Base-by-base conservation (phyloP, 83 land plant genomes). In the Picea engelmannii region DNA sequence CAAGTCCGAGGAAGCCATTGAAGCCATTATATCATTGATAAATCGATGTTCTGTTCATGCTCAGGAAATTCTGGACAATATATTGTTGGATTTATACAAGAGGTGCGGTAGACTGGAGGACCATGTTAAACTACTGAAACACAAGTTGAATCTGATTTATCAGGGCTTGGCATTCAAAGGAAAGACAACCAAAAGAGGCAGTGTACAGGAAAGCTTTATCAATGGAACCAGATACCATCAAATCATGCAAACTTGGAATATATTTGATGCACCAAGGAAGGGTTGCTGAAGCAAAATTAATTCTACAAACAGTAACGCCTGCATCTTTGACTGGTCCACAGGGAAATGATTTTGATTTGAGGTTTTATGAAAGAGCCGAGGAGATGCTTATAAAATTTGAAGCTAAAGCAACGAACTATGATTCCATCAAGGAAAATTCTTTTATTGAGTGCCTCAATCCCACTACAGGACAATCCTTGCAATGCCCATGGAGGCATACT, bases 151-250 rank as follows among this genome's bases (percentile, higher is more conserved):
- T 35, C 85, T 98, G 84, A 96, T 98, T 65, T 91, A 98, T 69
- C 94, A 94, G 87, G 99, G 99, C 9, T 23, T 96, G 73, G 99
- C 99, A n/a, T 98, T 98, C 88, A 96, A 98, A 78, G 99, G 99
- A 21, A 94, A 93, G 85, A 85, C 94, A n/a, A 93, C 99, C 8
- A 98, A 98, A 81, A 98, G 99, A 1, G 99, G 97, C 4, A 88
- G 99, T 0, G n/a, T 21, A 5, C 27, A 49, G 94, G 79, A 83
- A 94, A 81, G 97, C 95, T 0, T 86, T 97, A 23, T 79, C 89
- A 49, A 92, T 97, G 25, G 98, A 93, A 31, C 84, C 92, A 8
- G 99, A 98, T 87, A 96, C 93, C 87, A 98, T 96, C 97, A 98
- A 98, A 88, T 90, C 96, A 86, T 98, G 99, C 90, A 98, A 96